A percentile compares a stretch with the other conserved stretches of the same genome.
phyloP scores from a whole-genome alignment of 2,329 filamentous ascomycete species.

The Fusarium sp. region DNA sequence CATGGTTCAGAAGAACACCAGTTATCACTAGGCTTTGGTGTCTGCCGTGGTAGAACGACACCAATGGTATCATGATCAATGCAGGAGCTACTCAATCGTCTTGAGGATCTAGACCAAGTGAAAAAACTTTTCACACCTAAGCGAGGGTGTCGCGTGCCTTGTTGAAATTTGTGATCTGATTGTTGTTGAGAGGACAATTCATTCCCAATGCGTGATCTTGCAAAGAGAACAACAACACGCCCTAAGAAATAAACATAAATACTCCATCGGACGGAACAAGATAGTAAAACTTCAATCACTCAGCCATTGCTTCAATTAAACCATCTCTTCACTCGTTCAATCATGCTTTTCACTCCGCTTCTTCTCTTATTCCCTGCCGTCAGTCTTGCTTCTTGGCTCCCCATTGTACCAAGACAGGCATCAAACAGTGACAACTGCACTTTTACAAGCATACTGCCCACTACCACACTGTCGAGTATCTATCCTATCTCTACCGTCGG shows the following conservation, averaged over 20 bases:
- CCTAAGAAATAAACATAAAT: conserved; percentile 12
- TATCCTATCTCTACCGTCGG: conserved; percentile 11
- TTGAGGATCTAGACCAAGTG: neutral
- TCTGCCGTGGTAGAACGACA: too few species aligned
- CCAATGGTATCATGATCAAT: neutral
- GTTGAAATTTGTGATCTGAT: neutral
- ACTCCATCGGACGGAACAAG: neutral
- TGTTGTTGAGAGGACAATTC: neutral
- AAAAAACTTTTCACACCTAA: neutral
- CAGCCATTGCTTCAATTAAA: conserved; percentile 9
- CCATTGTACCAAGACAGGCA: conserved; percentile 8
- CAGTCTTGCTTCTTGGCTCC: conserved; percentile 21
- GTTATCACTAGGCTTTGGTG: too few species aligned
- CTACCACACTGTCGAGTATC: conserved; percentile 18
- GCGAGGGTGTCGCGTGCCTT: neutral
- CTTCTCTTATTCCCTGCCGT: conserved; percentile 17
- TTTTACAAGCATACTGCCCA: conserved; percentile 7
- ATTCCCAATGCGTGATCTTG: too few species aligned
- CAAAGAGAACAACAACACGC: neutral
- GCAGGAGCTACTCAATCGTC: neutral
- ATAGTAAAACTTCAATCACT: neutral
- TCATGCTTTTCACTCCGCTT: conserved; percentile 23
- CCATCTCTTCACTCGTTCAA: conserved; percentile 23
- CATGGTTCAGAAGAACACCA: too few species aligned
- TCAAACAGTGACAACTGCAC: conserved; percentile 15